Conservation (phyloP, 768 basidiomycete species). For the Leccinellum albellum region DNA sequence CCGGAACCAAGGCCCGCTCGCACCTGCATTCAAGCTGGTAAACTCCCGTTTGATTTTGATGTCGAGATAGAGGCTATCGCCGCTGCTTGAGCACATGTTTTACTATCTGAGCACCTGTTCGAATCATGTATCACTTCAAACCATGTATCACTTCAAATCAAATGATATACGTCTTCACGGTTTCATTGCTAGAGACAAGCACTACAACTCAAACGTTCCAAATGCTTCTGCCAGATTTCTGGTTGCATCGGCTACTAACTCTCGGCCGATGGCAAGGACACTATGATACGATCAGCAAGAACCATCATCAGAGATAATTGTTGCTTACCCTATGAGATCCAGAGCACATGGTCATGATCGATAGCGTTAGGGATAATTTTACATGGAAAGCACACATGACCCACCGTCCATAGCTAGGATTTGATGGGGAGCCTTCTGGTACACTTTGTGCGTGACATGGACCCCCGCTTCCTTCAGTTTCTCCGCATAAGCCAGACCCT, state of each 20-base stretch:
- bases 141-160: neutral
- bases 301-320: neutral
- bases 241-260: conserved; percentile 38
- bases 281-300: conserved; percentile 25
- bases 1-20: conserved; percentile 65
- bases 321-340: conserved; percentile 21
- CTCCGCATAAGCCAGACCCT: conserved; percentile 62
- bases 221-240: conserved; percentile 33
- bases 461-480: conserved; percentile 54
- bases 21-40: conserved; percentile 71
- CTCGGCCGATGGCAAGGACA: conserved; percentile 35
- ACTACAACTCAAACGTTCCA: conserved; percentile 11
- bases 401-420: conserved; percentile 74
- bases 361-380: neutral
- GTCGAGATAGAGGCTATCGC: conserved; percentile 73
- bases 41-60: conserved; percentile 64
- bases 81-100: conserved; percentile 19
- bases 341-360: neutral
- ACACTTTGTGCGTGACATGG: conserved; percentile 51
- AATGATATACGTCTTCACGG: neutral
- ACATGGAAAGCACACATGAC: conserved; percentile 15
- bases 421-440: conserved; percentile 65
- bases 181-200: neutral
- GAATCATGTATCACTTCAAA: neutral
- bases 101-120: neutral